Evolutionary conservation across 2,329 filamentous ascomycete genomes (phyloP), one percentile per base, ranked within the genome.

Genomic region (Colletotrichum horii): DNA sequence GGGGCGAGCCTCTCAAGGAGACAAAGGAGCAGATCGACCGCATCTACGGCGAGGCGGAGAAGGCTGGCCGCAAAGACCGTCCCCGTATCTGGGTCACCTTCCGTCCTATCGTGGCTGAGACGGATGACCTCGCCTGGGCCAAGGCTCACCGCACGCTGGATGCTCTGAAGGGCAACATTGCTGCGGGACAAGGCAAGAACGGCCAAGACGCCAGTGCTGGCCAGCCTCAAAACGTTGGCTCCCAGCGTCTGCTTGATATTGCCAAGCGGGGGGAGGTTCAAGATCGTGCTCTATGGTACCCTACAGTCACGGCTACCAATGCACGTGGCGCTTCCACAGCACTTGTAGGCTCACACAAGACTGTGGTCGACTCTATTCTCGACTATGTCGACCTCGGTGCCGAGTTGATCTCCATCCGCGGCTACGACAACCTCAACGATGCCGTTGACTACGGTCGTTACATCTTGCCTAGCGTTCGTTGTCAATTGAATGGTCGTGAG

Each of bases 21-120:
- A 92, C 91, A 1, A 90, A 90, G 82, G 85, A 92, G 79, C 91
- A 93, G 80, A 91, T 93, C 77, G 89, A 91, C 77, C 87, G 87
- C 24, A 89, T 93, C 79, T 91, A 91, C 77, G 89, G 87, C 4
- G 91, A 90, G 78, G 88, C 91, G 0, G 89, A 85, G n/a, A 89
- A 88, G 77, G 90, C 90, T 3, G 91, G 91, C 1, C 87, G 91
- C 3, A 66, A 82, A 16, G 90, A 92, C 77, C 83, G 87, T 0
- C 91, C 91, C 8, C 83, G 89, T 6, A 92, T 93, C 79, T 93
- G 91, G 91, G 91, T 93, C 2, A 92, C 91, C 0, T 92, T 92
- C 87, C 86, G 91, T 4, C 91, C 91, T 4, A 92, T 93, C 74
- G 78, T 88, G 0, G 91, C 91, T 1, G 90, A 92, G 82, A 92